Percentiles rank a stretch among this genome's conserved stretches.
Conservation (phyloP, 371 early-diverging fungal genomes). For the Apophysomyces elegans region DNA sequence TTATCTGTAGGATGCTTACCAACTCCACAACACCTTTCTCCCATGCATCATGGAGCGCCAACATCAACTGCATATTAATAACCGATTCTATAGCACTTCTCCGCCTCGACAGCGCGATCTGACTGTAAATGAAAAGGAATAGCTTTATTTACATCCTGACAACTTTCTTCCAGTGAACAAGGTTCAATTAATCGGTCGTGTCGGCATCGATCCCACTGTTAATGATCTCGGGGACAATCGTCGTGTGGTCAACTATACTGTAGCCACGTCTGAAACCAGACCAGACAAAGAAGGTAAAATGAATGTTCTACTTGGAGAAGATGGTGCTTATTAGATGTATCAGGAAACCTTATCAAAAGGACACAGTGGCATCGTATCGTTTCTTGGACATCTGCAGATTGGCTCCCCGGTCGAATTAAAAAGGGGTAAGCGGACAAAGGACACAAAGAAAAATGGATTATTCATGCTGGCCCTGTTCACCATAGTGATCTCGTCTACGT, state of each 20-base stretch:
- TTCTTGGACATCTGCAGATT: conserved; percentile 51
- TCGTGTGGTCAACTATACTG: conserved; percentile 58
- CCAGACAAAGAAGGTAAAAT: conserved; percentile 57
- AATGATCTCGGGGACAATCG: conserved; percentile 41
- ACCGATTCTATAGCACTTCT: neutral
- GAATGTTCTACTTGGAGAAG: neutral
- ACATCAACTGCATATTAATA: too few species aligned
- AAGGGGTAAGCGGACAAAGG: conserved; percentile 44
- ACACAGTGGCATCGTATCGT: conserved; percentile 68
- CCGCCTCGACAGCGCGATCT: conserved; percentile 4
- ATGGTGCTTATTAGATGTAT: neutral
- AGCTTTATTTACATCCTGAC: neutral
- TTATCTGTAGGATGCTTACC: too few species aligned
- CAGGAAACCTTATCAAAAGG: conserved; percentile 59
- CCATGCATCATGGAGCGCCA: too few species aligned
- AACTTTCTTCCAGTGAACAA: conserved; percentile 48
- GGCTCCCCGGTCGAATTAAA: conserved; percentile 51
- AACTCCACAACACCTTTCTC: too few species aligned
- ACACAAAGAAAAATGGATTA: neutral
- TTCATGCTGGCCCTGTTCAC: neutral
- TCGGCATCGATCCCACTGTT: conserved; percentile 55
- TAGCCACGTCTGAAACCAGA: conserved; percentile 61
- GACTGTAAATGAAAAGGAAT: neutral
- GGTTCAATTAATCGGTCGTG: conserved; percentile 59
- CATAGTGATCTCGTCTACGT: conserved; percentile 64